phyloP scores from a whole-genome alignment of 345 rosid genomes.

The Euphorbia peplus region DNA sequence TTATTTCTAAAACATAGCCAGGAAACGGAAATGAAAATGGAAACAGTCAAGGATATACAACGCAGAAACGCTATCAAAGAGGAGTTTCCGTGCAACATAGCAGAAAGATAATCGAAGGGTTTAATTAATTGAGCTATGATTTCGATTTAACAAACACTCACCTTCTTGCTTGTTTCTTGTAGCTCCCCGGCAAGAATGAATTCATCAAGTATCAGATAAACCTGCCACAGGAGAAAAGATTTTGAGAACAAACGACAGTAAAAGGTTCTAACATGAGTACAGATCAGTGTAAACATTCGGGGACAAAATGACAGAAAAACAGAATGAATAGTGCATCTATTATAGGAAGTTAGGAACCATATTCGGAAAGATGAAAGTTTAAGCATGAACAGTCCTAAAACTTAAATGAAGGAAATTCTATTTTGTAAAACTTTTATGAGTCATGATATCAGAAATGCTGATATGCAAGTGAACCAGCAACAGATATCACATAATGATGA shows the following conservation, averaged over 20 bases:
- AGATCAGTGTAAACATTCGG: background rate
- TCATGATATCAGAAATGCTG: background rate
- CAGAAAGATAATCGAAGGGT: background rate
- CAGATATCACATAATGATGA: background rate
- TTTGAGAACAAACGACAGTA: background rate
- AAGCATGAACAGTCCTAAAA: background rate
- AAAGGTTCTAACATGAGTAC: background rate
- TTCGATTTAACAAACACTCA: slow-evolving; percentile 18
- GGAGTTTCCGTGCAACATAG: too few species aligned
- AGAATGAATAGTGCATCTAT: background rate
- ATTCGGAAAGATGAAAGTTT: background rate
- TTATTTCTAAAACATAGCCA: too few species aligned
- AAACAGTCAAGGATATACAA: too few species aligned
- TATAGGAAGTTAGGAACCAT: too few species aligned
- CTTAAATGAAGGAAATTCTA: too few species aligned
- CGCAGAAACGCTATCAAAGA: too few species aligned
- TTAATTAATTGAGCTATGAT: background rate
- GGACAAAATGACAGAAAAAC: background rate
- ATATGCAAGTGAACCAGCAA: background rate
- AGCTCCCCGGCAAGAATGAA: slow-evolving; percentile 99
- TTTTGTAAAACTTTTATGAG: background rate
- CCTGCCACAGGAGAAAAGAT: slow-evolving; percentile 35
- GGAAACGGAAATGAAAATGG: too few species aligned
- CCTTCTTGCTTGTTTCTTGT: slow-evolving; percentile 99
- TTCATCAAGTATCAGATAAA: slow-evolving; percentile 93